Base-by-base conservation (phyloP, 345 rosid genomes). In the Gossypium mustelinum region DNA sequence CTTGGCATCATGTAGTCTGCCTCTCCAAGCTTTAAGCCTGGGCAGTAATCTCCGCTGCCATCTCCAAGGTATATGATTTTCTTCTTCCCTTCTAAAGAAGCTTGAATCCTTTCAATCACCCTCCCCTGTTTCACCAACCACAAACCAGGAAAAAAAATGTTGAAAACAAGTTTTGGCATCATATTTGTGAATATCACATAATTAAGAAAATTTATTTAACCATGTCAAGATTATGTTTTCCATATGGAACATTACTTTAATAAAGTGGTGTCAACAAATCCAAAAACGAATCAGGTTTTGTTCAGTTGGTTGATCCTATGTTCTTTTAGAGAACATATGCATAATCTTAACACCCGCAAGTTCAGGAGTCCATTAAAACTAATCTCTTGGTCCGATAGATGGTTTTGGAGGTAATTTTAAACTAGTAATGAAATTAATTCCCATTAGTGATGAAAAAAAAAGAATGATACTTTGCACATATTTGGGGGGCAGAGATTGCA, bases 1-100 rank as follows among this genome's bases (percentile, higher is more conserved):
- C 97, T 93, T 9, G 97, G 98, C 97, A 94, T 92, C 79, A 85
- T 62, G 68, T 76, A 77, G 79, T 90, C 97, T 54, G 75, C 68
- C 11, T 86, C 75, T 4, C 47, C 68, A 3, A 94, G 95, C 83
- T 81, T 92, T 81, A 94, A 76, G 75, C 86, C 86, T 0, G 97
- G 97, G 72, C 98, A 94, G 77, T 86, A 94, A 78, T 94, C 98
- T 0, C 94, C 97, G 4, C 51, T 76, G 9, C 98, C 98, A 73
- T 94, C 97, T 24, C 98, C 98, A 9, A 90, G 85, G 63, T 94
- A 94, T 11, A 92, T 82, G 34, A 94, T 76, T 67, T 75, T 86
- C 69, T 82, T 87, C 29, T 80, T 85, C 4, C 78, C 94, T 54
- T 87, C 91, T 2, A 87, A 7, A 4, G 89, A 84, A 50, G 87